Evolutionary conservation across 106 monocot genomes (phyloP).

Genomic region (Acorus gramineus): DNA sequence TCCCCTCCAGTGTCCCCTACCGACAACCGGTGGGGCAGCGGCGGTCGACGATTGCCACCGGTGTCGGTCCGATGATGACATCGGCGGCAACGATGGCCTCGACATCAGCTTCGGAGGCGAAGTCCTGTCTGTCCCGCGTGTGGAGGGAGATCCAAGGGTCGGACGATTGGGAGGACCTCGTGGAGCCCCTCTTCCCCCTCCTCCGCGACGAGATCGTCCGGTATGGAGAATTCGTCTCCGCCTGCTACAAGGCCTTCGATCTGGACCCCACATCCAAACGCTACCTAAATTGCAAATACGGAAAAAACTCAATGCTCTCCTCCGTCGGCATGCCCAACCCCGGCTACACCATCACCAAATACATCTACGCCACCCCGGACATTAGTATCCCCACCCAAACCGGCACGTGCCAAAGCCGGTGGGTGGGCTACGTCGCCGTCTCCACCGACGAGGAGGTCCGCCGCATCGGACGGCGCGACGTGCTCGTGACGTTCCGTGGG

Average conservation of each 20-base stretch:
- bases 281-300: slow-evolving; percentile 46
- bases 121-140: slow-evolving; percentile 1
- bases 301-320: slow-evolving; percentile 19
- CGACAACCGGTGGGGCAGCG: too few relatives aligned
- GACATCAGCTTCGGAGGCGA: not conserved
- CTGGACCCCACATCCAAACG: slow-evolving; percentile 36
- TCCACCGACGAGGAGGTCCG: slow-evolving; percentile 13
- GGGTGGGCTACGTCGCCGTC: slow-evolving; percentile 56
- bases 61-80: too few relatives aligned
- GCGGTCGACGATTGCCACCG: too few relatives aligned
- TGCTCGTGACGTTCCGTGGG: slow-evolving; percentile 23
- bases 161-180: slow-evolving; percentile 33
- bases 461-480: slow-evolving; percentile 33
- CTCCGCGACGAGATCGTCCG: slow-evolving; percentile 40
- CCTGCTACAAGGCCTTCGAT: slow-evolving; percentile 54
- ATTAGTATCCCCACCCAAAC: slow-evolving; percentile 16
- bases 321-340: slow-evolving; percentile 17
- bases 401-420: slow-evolving; percentile 26
- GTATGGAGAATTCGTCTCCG: slow-evolving; percentile 32
- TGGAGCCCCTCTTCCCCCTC: slow-evolving; percentile 32
- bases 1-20: too few relatives aligned
- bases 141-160: slow-evolving; percentile 54
- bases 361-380: slow-evolving; percentile 40
- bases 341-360: slow-evolving; percentile 35
- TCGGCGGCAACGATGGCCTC: too few relatives aligned